These are phyloP conservation scores for Juncus effusus DNA, from an alignment of 176 grass and related monocot genomes.

Conservation along the genomic window DNA sequence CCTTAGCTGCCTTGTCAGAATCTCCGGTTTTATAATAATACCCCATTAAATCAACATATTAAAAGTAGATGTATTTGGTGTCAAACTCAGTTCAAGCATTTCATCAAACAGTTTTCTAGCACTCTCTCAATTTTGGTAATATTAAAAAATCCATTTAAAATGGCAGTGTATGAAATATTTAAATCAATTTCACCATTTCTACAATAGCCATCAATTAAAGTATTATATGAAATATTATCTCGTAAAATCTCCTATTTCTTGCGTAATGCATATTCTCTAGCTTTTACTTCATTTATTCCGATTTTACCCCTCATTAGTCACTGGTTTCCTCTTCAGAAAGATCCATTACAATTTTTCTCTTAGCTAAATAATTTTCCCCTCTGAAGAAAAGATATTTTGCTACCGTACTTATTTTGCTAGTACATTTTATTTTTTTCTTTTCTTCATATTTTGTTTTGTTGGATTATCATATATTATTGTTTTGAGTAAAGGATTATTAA, in stretches of 20 bases:
- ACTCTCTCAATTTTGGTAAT: constrained; percentile 40
- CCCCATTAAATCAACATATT: constrained; percentile 74
- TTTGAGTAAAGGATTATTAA: too few relatives aligned
- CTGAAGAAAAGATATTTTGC: too few relatives aligned
- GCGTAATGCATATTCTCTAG: too few relatives aligned
- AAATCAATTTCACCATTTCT: constrained; percentile 40
- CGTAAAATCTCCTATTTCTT: constrained; percentile 55
- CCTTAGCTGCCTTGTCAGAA: constrained; percentile 35
- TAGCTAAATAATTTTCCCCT: too few relatives aligned
- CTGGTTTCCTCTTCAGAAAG: too few relatives aligned
- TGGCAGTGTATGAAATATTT: constrained; percentile 51
- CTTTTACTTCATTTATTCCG: too few relatives aligned
- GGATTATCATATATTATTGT: too few relatives aligned
- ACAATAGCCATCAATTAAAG: constrained; percentile 64
- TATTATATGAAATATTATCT: constrained; percentile 87
- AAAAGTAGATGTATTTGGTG: constrained; percentile 48
- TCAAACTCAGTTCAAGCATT: constrained; percentile 41
- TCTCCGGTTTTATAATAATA: constrained; percentile 46
- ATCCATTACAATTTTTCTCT: too few relatives aligned
- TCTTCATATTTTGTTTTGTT: too few relatives aligned
- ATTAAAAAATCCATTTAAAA: constrained; percentile 74
- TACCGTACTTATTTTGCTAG: too few relatives aligned
- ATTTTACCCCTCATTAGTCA: too few relatives aligned
- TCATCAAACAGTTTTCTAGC: constrained; percentile 49
- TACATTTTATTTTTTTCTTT: too few relatives aligned